Percentiles rank a stretch among this genome's conserved stretches.
phyloP scores from a whole-genome alignment of 306 rosid genomes.

The Urtica urens region DNA sequence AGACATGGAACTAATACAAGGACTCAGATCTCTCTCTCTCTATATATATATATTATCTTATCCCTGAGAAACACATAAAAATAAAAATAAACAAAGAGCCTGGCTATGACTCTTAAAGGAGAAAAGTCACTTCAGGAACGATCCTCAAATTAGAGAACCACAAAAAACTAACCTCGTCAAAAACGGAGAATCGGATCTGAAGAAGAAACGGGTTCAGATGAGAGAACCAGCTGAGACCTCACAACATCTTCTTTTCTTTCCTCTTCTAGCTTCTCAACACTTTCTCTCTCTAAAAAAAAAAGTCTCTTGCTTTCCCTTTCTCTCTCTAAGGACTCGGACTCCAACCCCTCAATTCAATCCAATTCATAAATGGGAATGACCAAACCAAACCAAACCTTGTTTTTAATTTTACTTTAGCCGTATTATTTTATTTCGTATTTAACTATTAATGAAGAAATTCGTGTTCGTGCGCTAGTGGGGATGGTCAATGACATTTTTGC shows the following conservation, averaged over 20 bases:
- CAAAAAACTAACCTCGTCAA: neutral
- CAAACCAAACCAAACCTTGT: conserved; percentile 7
- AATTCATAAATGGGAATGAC: conserved; percentile 16
- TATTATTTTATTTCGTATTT: neutral
- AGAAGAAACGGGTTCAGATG: conserved; percentile 9
- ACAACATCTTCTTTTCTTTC: conserved; percentile 4
- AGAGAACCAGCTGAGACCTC: conserved; percentile 30
- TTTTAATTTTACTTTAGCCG: neutral
- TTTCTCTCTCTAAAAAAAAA: conserved; percentile 6
- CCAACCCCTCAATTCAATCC: conserved; percentile 43
- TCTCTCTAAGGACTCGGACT: conserved; percentile 28
- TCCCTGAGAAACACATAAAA: too few species aligned
- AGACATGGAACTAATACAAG: neutral
- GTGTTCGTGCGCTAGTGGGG: neutral
- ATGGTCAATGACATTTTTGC: neutral
- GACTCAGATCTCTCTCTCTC: neutral
- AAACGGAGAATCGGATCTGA: neutral
- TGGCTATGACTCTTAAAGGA: too few species aligned
- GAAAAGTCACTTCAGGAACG: neutral
- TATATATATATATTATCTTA: too few species aligned
- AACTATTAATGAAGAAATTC: neutral
- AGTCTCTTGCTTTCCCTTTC: conserved; percentile 22
- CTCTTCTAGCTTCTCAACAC: conserved; percentile 9
- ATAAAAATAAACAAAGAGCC: too few species aligned
- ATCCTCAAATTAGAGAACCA: neutral